Conservation (phyloP, 768 basidiomycete species). For the Hemileccinum impolitum region DNA sequence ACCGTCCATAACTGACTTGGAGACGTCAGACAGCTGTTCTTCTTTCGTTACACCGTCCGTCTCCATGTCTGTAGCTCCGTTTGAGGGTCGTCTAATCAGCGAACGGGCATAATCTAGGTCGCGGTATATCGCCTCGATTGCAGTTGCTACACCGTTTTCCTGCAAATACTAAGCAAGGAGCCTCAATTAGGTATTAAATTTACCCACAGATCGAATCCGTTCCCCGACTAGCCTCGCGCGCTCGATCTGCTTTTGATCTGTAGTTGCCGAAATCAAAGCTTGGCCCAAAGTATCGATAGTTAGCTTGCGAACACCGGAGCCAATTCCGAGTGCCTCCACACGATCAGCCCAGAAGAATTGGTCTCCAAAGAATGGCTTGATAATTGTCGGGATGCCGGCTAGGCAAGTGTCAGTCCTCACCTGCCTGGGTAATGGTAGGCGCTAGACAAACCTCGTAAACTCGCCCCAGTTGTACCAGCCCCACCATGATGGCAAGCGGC, state of each 20-base stretch:
- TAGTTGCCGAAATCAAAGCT: constrained; percentile 78
- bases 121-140: constrained; percentile 93
- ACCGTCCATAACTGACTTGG: constrained; percentile 27
- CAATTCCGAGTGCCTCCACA: constrained; percentile 94
- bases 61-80: constrained; percentile 23
- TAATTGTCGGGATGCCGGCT: constrained; percentile 94
- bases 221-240: constrained; percentile 84
- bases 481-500: constrained; percentile 99
- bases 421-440: not conserved
- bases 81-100: constrained; percentile 61
- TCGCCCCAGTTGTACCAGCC: constrained; percentile 94
- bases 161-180: constrained; percentile 28
- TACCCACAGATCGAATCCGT: constrained; percentile 73
- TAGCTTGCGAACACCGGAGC: constrained; percentile 82
- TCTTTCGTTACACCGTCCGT: constrained; percentile 23
- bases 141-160: constrained; percentile 94
- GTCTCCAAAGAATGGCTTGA: constrained; percentile 97
- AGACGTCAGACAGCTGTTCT: constrained; percentile 31
- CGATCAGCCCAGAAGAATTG: constrained; percentile 98
- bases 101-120: constrained; percentile 93
- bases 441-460: constrained; percentile 67
- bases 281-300: constrained; percentile 75
- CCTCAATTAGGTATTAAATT: not conserved
- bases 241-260: constrained; percentile 83
- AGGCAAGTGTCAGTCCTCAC: constrained; percentile 2